Evolutionary conservation across 2,329 filamentous ascomycete species (phyloP).

Genomic region (Knufia fluminis): DNA sequence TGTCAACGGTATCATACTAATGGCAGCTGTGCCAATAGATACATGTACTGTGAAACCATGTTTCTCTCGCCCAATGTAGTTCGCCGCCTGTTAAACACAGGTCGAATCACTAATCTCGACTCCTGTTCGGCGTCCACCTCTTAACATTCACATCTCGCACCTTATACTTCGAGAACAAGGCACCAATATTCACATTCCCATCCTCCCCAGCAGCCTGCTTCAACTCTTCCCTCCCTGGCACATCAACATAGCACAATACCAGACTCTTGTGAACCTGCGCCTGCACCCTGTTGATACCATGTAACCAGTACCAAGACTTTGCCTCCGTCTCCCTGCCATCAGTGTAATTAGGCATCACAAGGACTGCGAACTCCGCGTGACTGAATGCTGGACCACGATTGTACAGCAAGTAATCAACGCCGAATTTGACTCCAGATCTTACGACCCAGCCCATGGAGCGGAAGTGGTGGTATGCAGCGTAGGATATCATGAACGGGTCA

Average conservation of each 20-base stretch:
- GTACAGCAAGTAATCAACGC: conserved; percentile 90
- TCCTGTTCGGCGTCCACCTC: conserved; percentile 78
- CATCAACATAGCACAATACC: conserved; percentile 81
- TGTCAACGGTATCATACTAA: too few species aligned
- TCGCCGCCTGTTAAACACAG: too few species aligned
- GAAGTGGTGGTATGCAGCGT: conserved; percentile 91
- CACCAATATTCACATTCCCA: conserved; percentile 47
- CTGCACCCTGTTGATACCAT: conserved; percentile 81
- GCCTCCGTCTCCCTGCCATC: conserved; percentile 46
- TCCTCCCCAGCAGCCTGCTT: conserved; percentile 29
- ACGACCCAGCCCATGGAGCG: conserved; percentile 92
- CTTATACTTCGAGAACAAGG: conserved; percentile 58
- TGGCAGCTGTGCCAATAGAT: too few species aligned
- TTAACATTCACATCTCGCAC: conserved; percentile 72
- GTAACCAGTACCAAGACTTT: conserved; percentile 50
- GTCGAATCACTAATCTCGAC: too few species aligned
- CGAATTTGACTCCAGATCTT: conserved; percentile 86
- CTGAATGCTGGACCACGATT: conserved; percentile 86
- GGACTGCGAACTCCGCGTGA: conserved; percentile 84
- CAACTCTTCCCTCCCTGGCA: conserved; percentile 58
- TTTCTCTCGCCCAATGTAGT: too few species aligned
- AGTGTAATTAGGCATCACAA: conserved; percentile 74
- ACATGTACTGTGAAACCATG: too few species aligned
- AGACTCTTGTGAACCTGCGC: conserved; percentile 84
- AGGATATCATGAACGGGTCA: conserved; percentile 76